Conservation (phyloP, 495 filamentous ascomycete genomes). For the Saxophila tyrrhenica region DNA sequence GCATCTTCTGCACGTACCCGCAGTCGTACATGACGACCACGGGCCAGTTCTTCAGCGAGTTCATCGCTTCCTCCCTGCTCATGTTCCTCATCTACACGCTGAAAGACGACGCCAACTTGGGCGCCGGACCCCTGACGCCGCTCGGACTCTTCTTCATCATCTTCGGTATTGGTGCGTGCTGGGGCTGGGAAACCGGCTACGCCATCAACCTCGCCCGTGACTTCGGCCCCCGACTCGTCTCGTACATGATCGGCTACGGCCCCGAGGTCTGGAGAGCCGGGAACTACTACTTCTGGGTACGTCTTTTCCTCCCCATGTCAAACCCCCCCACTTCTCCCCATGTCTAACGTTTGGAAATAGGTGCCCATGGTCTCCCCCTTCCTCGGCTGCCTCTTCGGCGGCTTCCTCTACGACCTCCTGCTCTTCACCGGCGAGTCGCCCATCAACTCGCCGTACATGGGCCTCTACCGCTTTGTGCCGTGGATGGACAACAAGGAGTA, state of each 20-base stretch:
- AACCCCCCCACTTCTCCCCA: background rate
- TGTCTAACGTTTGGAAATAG: too few relatives aligned
- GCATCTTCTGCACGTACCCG: constrained; percentile 58
- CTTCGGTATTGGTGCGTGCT: constrained; percentile 57
- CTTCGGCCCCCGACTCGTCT: constrained; percentile 53
- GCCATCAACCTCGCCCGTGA: constrained; percentile 58
- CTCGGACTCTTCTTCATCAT: constrained; percentile 52
- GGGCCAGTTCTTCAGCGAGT: constrained; percentile 52
- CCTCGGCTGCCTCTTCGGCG: constrained; percentile 46
- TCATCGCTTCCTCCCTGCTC: constrained; percentile 47
- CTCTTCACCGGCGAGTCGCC: constrained; percentile 50
- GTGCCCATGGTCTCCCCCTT: constrained; percentile 48
- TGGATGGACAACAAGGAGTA: background rate
- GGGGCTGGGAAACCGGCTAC: constrained; percentile 55
- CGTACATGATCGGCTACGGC: constrained; percentile 53
- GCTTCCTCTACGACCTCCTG: constrained; percentile 51
- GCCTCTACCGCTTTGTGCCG: constrained; percentile 33
- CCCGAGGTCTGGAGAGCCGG: constrained; percentile 51
- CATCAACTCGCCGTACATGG: constrained; percentile 47
- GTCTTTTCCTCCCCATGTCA: constrained; percentile 4
- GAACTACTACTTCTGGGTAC: constrained; percentile 53
- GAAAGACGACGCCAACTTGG: constrained; percentile 41
- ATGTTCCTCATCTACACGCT: constrained; percentile 60
- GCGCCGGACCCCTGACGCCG: constrained; percentile 28
- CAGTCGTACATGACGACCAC: constrained; percentile 45